Base-by-base conservation (phyloP, 2,329 filamentous ascomycete genomes). In the Curvularia eragrostidis region DNA sequence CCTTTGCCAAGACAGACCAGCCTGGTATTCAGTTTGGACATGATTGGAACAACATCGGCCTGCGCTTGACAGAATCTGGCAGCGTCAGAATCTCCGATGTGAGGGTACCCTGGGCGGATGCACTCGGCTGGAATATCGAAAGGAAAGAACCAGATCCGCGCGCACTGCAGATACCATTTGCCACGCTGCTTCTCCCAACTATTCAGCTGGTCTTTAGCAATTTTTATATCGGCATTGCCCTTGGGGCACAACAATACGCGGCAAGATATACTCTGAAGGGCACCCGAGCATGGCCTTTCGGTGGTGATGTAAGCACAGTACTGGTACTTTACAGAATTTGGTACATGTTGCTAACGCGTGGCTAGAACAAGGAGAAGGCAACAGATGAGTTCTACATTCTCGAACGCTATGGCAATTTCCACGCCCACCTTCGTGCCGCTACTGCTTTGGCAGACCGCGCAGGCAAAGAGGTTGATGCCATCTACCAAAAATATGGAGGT, bases 191-290 rank as follows among this genome's bases (percentile, higher is more conserved):
- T 6, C 78, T 89, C 0, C 87, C 87, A 0, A 85, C 84, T 0
- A 87, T 89, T 57, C 86, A 89, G 68, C 80, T 89, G 0, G 83
- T 87, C n/a, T 89, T 89, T 73, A 81, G 80, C 67, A 89, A 89
- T 70, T 86, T 89, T 67, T 88, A 89, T 68, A 76, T 89, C 1
- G 86, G 86, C 2, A 89, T 89, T 58, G 84, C 86, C 0, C 79
- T 82, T 42, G 86, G 87, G 0, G 83, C 86, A 0, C 76, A 89
- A 0, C 77, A 82, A 7, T 81, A 80, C 42, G 86, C 85, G 1
- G 73, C 81, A 0, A 79, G 80, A 24, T 89, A 89, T 61, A 89
- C 87, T 0, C 74, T 73, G 2, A 81, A 80, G 23, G 76, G 75
- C 21, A 89, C 87, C 0, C 81, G 87, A 0, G 77, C 87, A 0